These are phyloP conservation scores for Dillenia turbinata DNA, from an alignment of 164 flowering plant species.

Conservation along the genomic window DNA sequence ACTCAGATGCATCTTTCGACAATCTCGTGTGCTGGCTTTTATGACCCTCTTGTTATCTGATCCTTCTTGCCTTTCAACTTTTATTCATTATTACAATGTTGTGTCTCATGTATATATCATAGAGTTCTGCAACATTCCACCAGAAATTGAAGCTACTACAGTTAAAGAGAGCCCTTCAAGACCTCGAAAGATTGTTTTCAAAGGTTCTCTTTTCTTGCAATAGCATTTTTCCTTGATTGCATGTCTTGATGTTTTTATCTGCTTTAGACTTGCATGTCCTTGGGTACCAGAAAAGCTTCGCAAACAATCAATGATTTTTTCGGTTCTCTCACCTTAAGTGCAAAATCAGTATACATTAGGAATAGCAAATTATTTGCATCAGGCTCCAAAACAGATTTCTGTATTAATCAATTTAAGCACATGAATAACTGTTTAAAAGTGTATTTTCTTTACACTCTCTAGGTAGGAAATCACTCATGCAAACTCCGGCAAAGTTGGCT, in stretches of 20 bases:
- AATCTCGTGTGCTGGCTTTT: background rate
- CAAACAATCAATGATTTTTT: too few relatives aligned
- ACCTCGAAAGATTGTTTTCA: constrained; percentile 49
- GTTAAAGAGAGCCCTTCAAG: constrained; percentile 33
- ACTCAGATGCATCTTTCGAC: constrained; percentile 8
- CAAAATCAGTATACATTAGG: too few relatives aligned
- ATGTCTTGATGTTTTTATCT: background rate
- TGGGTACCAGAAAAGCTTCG: too few relatives aligned
- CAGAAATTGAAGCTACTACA: constrained; percentile 32
- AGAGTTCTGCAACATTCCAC: constrained; percentile 50
- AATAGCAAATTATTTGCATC: too few relatives aligned
- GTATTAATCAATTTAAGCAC: too few relatives aligned
- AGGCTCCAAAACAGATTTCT: too few relatives aligned
- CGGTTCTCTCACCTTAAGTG: too few relatives aligned
- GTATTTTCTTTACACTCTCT: constrained; percentile 4
- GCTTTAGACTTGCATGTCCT: background rate
- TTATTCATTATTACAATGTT: background rate
- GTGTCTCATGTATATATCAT: constrained; percentile 1
- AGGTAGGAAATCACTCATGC: constrained; percentile 65
- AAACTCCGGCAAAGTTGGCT: constrained; percentile 57
- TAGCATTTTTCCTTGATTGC: background rate
- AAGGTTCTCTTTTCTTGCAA: constrained; percentile 31
- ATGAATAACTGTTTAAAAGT: background rate
- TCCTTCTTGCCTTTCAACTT: background rate
- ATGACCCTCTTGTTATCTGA: background rate